Conservation (phyloP, 768 basidiomycete genomes). For the Russula ochroleuca region DNA sequence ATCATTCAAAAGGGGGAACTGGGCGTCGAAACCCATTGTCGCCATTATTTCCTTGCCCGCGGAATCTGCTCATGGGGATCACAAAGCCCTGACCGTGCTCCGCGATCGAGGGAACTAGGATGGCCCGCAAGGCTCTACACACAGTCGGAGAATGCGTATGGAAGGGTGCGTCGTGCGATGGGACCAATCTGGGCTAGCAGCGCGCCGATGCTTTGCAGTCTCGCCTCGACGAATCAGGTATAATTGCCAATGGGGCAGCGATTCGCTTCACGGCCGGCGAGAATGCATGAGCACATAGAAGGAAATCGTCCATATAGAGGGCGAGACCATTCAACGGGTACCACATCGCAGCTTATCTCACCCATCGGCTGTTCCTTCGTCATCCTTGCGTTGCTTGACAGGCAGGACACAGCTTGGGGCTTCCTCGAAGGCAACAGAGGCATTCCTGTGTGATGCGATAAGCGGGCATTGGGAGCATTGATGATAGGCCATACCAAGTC, state of each 20-base stretch:
- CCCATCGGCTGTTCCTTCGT: neutral
- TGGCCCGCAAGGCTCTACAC: neutral
- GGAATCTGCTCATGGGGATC: neutral
- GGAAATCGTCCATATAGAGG: constrained; percentile 9
- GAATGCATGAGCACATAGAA: constrained; percentile 4
- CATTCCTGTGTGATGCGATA: constrained; percentile 12
- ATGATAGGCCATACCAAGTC: constrained; percentile 4
- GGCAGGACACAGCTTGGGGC: neutral
- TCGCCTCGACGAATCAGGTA: constrained; percentile 13
- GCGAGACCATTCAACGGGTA: neutral
- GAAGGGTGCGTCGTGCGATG: neutral
- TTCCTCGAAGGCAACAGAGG: neutral
- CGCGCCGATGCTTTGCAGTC: constrained; percentile 7
- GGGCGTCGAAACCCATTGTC: neutral
- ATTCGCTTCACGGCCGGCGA: constrained; percentile 3
- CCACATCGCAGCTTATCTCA: constrained; percentile 9
- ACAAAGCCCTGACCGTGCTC: neutral
- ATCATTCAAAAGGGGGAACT: neutral
- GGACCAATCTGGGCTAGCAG: constrained; percentile 17
- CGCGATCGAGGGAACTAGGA: neutral
- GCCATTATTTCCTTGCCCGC: neutral
- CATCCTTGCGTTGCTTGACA: neutral
- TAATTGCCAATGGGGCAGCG: constrained; percentile 9
- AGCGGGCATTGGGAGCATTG: neutral
- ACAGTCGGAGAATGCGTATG: neutral